phyloP scores from a whole-genome alignment of 1,284 basidiomycete genomes.

The Sporisorium scitamineum region DNA sequence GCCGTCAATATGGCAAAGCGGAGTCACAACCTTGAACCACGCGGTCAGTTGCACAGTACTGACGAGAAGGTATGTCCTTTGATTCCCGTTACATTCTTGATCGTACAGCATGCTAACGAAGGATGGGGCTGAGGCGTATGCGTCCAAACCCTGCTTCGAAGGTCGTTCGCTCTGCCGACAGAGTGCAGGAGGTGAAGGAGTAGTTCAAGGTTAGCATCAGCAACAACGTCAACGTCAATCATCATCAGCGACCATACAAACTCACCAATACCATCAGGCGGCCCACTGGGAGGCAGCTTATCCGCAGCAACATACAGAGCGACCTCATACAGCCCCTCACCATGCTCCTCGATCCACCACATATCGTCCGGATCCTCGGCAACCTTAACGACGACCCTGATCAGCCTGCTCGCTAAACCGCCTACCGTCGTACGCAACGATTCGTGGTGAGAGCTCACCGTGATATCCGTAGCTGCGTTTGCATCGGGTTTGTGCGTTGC shows the following conservation, averaged over 20 bases:
- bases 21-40: neutral
- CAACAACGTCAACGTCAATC: neutral
- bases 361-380: constrained; percentile 49
- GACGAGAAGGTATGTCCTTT: no score
- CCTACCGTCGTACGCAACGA: neutral
- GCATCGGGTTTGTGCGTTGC: constrained; percentile 16
- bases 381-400: constrained; percentile 36
- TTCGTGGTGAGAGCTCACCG: constrained; percentile 17
- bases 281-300: constrained; percentile 30
- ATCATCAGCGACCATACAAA: neutral
- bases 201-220: neutral
- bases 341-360: constrained; percentile 44
- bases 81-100: neutral
- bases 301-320: constrained; percentile 49
- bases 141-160: constrained; percentile 34
- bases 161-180: constrained; percentile 24
- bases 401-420: neutral
- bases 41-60: no score
- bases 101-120: constrained; percentile 14
- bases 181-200: neutral
- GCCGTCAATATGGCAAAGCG: neutral
- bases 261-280: constrained; percentile 52
- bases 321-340: constrained; percentile 54
- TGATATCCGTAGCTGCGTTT: constrained; percentile 8
- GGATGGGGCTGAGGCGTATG: constrained; percentile 33